Conservation (phyloP, 2,329 filamentous ascomycete genomes). For the Paraconiothyrium brasiliense region DNA sequence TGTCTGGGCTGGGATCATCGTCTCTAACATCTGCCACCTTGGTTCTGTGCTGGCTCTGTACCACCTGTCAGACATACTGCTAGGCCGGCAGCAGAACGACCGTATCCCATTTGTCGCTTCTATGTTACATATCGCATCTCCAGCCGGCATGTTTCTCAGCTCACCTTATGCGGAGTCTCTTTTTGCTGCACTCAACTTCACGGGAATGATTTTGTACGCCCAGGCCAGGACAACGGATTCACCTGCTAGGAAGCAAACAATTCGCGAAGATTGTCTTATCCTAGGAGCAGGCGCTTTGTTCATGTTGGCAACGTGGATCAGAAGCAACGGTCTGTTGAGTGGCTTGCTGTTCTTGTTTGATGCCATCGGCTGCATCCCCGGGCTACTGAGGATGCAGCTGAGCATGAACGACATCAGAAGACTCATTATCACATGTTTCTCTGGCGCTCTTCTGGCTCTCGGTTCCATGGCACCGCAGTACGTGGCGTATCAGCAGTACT, state of each 20-base stretch:
- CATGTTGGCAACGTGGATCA: slow-evolving; percentile 75
- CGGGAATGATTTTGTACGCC: slow-evolving; percentile 75
- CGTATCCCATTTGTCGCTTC: slow-evolving; percentile 74
- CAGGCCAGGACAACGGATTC: slow-evolving; percentile 43
- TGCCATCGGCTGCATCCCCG: slow-evolving; percentile 50
- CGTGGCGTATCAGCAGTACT: slow-evolving; percentile 75
- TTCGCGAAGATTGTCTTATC: slow-evolving; percentile 54
- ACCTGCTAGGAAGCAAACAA: slow-evolving; percentile 43
- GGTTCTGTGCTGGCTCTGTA: slow-evolving; percentile 78
- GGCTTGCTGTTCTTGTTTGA: slow-evolving; percentile 75
- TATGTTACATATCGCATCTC: slow-evolving; percentile 81
- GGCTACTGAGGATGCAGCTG: slow-evolving; percentile 44
- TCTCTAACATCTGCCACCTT: slow-evolving; percentile 81
- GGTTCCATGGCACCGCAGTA: slow-evolving; percentile 78
- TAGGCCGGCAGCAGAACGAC: slow-evolving; percentile 38
- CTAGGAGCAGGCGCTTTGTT: slow-evolving; percentile 74
- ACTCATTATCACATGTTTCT: slow-evolving; percentile 68
- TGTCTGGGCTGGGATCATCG: slow-evolving; percentile 66
- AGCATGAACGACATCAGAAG: slow-evolving; percentile 58
- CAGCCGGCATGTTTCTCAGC: slow-evolving; percentile 88
- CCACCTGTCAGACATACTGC: slow-evolving; percentile 67
- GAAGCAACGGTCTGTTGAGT: slow-evolving; percentile 87
- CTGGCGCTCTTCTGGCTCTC: slow-evolving; percentile 72
- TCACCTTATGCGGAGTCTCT: slow-evolving; percentile 84
- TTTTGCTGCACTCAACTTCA: slow-evolving; percentile 80